phyloP scores from a whole-genome alignment of 805 yeast genomes.

The Metschnikowia lachancei region DNA sequence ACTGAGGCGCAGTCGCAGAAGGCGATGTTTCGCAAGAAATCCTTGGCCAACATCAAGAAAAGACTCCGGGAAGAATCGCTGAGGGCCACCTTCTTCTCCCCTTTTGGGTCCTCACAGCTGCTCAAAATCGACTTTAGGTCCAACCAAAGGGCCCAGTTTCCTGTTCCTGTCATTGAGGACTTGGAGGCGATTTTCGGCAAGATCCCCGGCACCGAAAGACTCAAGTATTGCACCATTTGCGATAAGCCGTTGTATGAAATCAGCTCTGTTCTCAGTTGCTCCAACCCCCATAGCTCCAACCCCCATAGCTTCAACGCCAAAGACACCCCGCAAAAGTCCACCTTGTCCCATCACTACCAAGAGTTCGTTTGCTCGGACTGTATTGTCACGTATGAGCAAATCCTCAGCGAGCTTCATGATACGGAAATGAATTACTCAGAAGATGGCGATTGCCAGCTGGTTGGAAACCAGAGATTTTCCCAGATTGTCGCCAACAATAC shows the following conservation, averaged over 20 bases:
- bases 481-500: background rate
- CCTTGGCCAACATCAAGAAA: conserved; percentile 40
- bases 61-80: conserved; percentile 12
- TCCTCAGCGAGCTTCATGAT: conserved; percentile 41
- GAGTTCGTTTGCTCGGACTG: conserved; percentile 69
- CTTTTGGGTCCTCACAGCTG: background rate
- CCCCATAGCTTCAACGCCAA: conserved; percentile 23
- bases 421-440: conserved; percentile 11
- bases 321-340: background rate
- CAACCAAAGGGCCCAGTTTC: background rate
- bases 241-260: conserved; percentile 65
- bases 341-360: conserved; percentile 28
- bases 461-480: background rate
- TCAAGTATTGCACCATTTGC: conserved; percentile 63
- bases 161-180: conserved; percentile 19
- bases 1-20: conserved; percentile 9
- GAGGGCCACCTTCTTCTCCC: background rate
- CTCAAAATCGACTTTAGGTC: background rate
- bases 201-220: conserved; percentile 36
- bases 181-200: conserved; percentile 39
- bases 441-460: background rate
- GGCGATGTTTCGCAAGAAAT: conserved; percentile 28
- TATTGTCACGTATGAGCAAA: conserved; percentile 53
- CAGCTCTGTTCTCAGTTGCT: conserved; percentile 40
- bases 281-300: conserved; percentile 24